phyloP scores from a whole-genome alignment of 2,329 filamentous ascomycete genomes.

The Pyrenophora teres region DNA sequence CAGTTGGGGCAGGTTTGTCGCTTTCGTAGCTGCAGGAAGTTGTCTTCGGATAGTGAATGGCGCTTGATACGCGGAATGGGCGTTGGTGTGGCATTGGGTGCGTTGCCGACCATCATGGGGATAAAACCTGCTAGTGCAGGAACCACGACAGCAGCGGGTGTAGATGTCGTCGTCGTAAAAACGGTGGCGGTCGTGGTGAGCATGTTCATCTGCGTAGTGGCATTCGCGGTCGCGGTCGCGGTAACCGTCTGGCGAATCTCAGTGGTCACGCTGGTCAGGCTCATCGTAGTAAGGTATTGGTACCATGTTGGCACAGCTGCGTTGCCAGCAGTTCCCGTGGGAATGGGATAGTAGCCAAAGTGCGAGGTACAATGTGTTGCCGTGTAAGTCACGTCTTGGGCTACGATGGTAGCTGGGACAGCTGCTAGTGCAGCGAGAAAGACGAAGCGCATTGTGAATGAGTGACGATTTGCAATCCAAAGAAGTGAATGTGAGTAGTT shows the following conservation, averaged over 20 bases:
- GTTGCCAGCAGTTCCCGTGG: constrained; percentile 8
- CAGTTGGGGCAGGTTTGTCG: constrained; percentile 4
- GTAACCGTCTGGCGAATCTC: no score
- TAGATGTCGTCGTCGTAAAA: constrained; percentile 14
- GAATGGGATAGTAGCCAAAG: constrained; percentile 18
- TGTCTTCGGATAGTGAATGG: not conserved
- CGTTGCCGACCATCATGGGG: constrained; percentile 14
- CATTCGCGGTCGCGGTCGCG: constrained; percentile 18
- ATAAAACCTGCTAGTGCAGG: constrained; percentile 22
- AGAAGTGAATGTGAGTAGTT: not conserved
- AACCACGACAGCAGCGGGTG: constrained; percentile 20
- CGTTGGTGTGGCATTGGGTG: constrained; percentile 6
- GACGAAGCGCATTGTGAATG: not conserved
- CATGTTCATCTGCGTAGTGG: constrained; percentile 19
- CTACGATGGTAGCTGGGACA: not conserved
- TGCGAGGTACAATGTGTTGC: constrained; percentile 21
- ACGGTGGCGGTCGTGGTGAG: constrained; percentile 20
- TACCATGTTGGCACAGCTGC: constrained; percentile 16
- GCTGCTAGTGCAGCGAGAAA: not conserved
- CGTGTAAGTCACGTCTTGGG: constrained; percentile 7
- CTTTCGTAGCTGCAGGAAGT: no score
- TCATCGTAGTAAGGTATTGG: constrained; percentile 13
- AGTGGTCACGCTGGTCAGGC: constrained; percentile 16
- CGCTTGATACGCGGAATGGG: constrained; percentile 28
- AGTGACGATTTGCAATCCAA: not conserved